These are phyloP conservation scores for Phycomyces blakesleeanus DNA, from an alignment of 192 early-diverging fungal genomes.

Conservation along the genomic window DNA sequence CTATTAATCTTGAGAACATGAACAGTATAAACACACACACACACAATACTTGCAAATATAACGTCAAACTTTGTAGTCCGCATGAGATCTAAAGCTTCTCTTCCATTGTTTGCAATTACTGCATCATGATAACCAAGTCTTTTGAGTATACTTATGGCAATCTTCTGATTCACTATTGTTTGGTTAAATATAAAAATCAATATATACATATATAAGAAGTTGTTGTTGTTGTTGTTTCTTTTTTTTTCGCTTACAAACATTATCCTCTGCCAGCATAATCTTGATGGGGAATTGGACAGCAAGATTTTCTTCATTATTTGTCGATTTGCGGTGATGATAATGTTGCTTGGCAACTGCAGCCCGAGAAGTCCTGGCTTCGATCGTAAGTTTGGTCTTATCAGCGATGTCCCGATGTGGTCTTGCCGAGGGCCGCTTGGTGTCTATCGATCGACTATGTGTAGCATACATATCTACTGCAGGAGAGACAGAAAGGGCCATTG, in stretches of 20 bases:
- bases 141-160: constrained; percentile 50
- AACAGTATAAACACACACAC: neutral
- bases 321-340: constrained; percentile 7
- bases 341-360: constrained; percentile 11
- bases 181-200: constrained; percentile 1
- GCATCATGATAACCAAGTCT: constrained; percentile 46
- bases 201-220: too few relatives aligned
- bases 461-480: neutral
- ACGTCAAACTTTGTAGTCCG: constrained; percentile 42
- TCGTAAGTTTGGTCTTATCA: neutral
- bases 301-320: constrained; percentile 27
- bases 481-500: neutral
- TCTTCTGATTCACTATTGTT: constrained; percentile 47
- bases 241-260: constrained; percentile 28
- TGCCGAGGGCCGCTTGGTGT: neutral
- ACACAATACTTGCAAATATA: constrained; percentile 35
- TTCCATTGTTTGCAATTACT: constrained; percentile 45
- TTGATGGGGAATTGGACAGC: constrained; percentile 24
- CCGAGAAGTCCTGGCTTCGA: neutral
- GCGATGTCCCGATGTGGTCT: neutral
- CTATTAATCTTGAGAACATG: too few relatives aligned
- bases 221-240: too few relatives aligned
- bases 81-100: constrained; percentile 44
- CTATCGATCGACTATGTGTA: too few relatives aligned
- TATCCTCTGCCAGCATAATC: constrained; percentile 39